Evolutionary conservation across 139 green algal species (phyloP), one percentile per base, ranked within the genome.

Genomic region (Raphidocelis subcapitata): DNA sequence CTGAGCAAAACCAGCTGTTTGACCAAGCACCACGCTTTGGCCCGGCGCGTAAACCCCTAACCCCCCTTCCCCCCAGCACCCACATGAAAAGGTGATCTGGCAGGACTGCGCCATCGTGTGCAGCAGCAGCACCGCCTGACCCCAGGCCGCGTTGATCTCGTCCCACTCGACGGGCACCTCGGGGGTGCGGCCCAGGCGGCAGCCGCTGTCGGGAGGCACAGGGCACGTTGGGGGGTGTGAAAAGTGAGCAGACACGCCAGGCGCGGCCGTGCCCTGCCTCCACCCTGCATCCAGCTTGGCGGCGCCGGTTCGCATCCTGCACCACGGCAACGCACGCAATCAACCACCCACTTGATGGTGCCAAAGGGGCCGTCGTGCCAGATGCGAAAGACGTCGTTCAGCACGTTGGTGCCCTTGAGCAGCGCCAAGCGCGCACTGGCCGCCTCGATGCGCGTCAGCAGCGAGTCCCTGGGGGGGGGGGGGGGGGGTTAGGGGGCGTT

Each of bases 131-230:
- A 95, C 90, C 3, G 93, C 90, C 78, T 97, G 91, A 5, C 95
- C 95, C 92, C 91, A 98, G 21, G 92, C 95, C 15, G 92, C 93
- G 83, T 99, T 99, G 81, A 98, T 96, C 75, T 99, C 95, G 36
- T 97, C 92, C 95, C 95, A 99, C 67, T 94, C 88, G 68, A 99
- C 95, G 10, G 77, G 73, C 46, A 78, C 63, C 46, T 89, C 73
- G 36, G 86, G 55, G 0, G 86, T 97, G 52, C 87, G 82, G 0
- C 95, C 95, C 63, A 99, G 82, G 10, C 95, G 84, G 81, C 96
- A 95, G 41, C 41, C 41, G 41, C 41, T 49, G 41, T 12, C 8
- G 41, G 8, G 41, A 12, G 8, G 41, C 8, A 12, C 8, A 49
- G 8, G 41, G 41, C n/a, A n/a, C n/a, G n/a, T n/a, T n/a, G n/a